Evolutionary conservation across 805 yeast genomes (phyloP).

Genomic region (Teunomyces barrocoloradensis): DNA sequence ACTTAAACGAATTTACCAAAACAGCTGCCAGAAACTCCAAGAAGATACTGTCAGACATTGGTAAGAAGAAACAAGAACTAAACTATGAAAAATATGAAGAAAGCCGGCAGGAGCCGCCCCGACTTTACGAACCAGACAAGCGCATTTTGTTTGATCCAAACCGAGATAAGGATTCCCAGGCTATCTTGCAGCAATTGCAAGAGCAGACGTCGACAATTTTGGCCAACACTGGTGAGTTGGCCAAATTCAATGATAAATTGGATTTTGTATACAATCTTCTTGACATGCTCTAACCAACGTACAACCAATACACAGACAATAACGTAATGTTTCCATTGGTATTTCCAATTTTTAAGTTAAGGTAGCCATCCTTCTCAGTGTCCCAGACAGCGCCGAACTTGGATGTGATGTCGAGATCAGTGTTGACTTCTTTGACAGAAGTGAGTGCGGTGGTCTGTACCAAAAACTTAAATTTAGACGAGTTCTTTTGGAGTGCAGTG

Average conservation of each 20-base stretch:
- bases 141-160: constrained; percentile 8
- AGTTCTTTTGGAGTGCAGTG: constrained; percentile 35
- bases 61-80: not conserved
- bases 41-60: constrained; percentile 1
- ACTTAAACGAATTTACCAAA: constrained; percentile 30
- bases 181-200: constrained; percentile 13
- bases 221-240: constrained; percentile 12
- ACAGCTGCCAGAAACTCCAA: constrained; percentile 12
- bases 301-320: constrained; percentile 16
- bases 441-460: constrained; percentile 41
- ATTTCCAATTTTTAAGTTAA: constrained; percentile 29
- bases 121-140: not conserved
- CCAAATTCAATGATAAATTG: constrained; percentile 13
- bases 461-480: constrained; percentile 57
- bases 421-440: constrained; percentile 14
- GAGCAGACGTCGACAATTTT: constrained; percentile 15
- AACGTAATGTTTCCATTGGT: not conserved
- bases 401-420: constrained; percentile 25
- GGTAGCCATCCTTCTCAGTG: constrained; percentile 51
- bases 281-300: constrained; percentile 9
- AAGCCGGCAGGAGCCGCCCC: not conserved
- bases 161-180: constrained; percentile 14
- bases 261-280: constrained; percentile 14
- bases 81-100: constrained; percentile 2
- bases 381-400: constrained; percentile 60